A percentile compares a stretch with the other conserved stretches of the same genome.
Conservation (phyloP, 1,284 basidiomycete species). For the Rhodotorula sp. region DNA sequence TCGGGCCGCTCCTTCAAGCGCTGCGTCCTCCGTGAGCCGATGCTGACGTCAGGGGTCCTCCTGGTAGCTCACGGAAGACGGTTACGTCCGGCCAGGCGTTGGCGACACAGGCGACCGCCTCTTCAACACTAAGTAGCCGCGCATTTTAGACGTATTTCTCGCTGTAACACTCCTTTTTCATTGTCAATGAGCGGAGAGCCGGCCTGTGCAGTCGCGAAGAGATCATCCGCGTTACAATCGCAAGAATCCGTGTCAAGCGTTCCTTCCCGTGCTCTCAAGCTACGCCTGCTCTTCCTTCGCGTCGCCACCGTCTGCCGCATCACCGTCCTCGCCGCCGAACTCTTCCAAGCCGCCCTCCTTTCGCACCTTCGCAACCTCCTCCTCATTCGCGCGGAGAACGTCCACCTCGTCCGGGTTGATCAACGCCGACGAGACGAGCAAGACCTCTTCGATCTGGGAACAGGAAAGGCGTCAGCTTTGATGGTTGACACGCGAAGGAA, state of each 20-base stretch:
- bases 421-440: slow-evolving; percentile 31
- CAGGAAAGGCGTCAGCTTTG: neutral
- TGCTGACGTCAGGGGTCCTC: no score
- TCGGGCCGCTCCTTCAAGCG: neutral
- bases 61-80: slow-evolving; percentile 64
- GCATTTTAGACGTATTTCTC: no score
- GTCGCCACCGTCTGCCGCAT: neutral
- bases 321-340: neutral
- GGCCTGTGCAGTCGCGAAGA: no score
- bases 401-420: slow-evolving; percentile 28
- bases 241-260: no score
- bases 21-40: neutral
- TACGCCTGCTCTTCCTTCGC: neutral
- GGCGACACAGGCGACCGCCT: slow-evolving; percentile 58
- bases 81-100: slow-evolving; percentile 78
- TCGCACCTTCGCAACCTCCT: slow-evolving; percentile 18
- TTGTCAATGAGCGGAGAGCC: no score
- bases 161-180: no score
- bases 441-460: slow-evolving; percentile 29
- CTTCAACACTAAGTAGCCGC: neutral
- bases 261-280: neutral
- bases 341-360: slow-evolving; percentile 25
- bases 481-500: neutral
- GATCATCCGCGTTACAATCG: no score
- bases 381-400: slow-evolving; percentile 11